Conservation (phyloP, 2,329 filamentous ascomycete species). For the Fusarium illudens region DNA sequence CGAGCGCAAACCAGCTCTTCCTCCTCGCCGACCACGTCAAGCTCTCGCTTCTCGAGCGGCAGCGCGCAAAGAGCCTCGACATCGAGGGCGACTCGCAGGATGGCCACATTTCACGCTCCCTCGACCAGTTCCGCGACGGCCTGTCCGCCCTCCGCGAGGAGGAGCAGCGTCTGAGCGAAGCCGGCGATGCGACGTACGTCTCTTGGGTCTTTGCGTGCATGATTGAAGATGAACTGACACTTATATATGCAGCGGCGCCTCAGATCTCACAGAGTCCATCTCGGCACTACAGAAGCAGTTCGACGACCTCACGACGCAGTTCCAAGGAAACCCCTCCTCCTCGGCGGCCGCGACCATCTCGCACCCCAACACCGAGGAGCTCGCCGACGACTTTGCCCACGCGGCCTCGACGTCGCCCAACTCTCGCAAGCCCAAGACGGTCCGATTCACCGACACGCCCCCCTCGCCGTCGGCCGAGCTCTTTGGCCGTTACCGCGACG, state of each 20-base stretch:
- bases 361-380: conserved; percentile 70
- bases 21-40: conserved; percentile 97
- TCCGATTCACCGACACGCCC: conserved; percentile 81
- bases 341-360: conserved; percentile 61
- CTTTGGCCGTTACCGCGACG: conserved; percentile 73
- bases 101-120: conserved; percentile 85
- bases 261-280: conserved; percentile 69
- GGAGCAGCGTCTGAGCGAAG: conserved; percentile 68
- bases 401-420: conserved; percentile 57
- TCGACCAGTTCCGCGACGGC: conserved; percentile 86
- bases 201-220: not conserved
- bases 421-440: conserved; percentile 69
- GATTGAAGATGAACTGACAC: not conserved
- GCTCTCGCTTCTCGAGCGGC: conserved; percentile 89
- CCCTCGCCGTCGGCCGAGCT: conserved; percentile 52
- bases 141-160: conserved; percentile 75
- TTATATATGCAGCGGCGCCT: conserved; percentile 52
- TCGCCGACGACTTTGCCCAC: conserved; percentile 70
- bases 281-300: conserved; percentile 76
- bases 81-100: conserved; percentile 84
- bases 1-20: conserved; percentile 78
- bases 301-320: conserved; percentile 80
- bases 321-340: conserved; percentile 70
- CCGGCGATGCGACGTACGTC: conserved; percentile 69
- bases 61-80: conserved; percentile 83